Evolutionary conservation across 2,329 filamentous ascomycete genomes (phyloP), one percentile per base, ranked within the genome.

Genomic region (Calonectria pauciramosa): DNA sequence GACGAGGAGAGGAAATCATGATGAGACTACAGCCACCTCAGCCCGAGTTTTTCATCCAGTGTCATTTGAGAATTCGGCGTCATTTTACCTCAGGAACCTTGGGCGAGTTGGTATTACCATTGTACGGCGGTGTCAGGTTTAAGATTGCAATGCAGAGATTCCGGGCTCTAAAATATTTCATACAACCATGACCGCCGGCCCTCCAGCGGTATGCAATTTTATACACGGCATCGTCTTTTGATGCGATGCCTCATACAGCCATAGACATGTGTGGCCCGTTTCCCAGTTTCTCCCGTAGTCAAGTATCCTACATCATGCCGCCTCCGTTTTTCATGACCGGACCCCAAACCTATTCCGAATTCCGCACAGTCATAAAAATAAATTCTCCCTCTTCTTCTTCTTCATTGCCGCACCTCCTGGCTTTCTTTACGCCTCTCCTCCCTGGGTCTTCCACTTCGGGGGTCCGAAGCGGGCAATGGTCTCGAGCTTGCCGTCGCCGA

Each of bases 401-500:
- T 18, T 70, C 28, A 18, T 44, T 38, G 16, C 60, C 28, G 36
- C 51, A 34, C 54, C 41, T 20, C 41, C 30, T 26, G 8, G 38
- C 16, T 34, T 51, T 34, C 32, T 44, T 80, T 78, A 85, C 41
- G 80, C 82, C 78, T 84, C 82, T 47, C 80, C 83, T 23, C 80
- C 78, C 52, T 82, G 76, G 30, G 84, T 85, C 81, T 83, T 84
- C 90, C 90, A 92, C 77, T 87, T 84, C 8, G 91, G 84, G 28
- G 84, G 82, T 1, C 89, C 89, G 70, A 91, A 90, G 56, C 86
- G 85, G 51, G 87, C 86, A 69, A 90, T 80, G 13, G 88, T 91
- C 70, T 86, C 85, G 38, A 93, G 85, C 80, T 89, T 89, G 73
- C 89, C 89, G 74, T 91, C 89, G 54, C 96, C 96, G 78, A 99